Base-by-base conservation (phyloP, 2,329 filamentous ascomycete species). In the Fusarium tanahbumbuense region DNA sequence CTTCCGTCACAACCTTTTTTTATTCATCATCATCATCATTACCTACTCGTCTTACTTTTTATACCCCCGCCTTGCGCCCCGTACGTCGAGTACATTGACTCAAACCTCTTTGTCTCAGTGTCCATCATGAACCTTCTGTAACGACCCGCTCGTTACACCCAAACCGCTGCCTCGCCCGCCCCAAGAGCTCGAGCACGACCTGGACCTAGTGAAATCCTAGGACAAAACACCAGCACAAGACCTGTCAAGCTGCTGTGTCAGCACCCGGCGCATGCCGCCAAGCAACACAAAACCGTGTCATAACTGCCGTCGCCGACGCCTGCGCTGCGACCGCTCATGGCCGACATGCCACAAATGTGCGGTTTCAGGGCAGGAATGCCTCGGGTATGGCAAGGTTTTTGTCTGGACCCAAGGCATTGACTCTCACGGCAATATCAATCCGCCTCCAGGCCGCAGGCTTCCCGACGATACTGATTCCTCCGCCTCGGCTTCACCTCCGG, bases 341-440 rank as follows among this genome's bases (percentile, higher is more conserved):
- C 88, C 88, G 27, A 81, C 79, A 61, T 90, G 88, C 77, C 83
- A 86, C 73, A 90, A 90, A 80, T 90, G 88, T 76, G 78, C 81
- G 56, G 82, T 80, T 71, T 81, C 84, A 44, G 87, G 87, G 28
- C 81, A 86, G 75, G 82, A 86, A 71, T 91, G 88, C 79, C 84
- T 88, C 65, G 88, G 88, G 41, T 90, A 90, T 77, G 87, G 86
- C 64, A 85, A 85, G 73, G 78, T 89, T 48, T 86, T 89, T 70
- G 83, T 88, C 61, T 91, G 88, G 88, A 86, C 87, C 56, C 81
- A 84, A 60, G 83, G 83, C 56, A 83, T 86, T 60, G 84, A 85
- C 47, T 80, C 83, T 46, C 80, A 83, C 13, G 84, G 85, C 28
- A 85, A 84, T 70, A 81, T 81, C 74, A 78, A 78, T 68, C 75